Evolutionary conservation across 805 yeast genomes (phyloP), one percentile per base, ranked within the genome.

Genomic region (Candida nemodendra): DNA sequence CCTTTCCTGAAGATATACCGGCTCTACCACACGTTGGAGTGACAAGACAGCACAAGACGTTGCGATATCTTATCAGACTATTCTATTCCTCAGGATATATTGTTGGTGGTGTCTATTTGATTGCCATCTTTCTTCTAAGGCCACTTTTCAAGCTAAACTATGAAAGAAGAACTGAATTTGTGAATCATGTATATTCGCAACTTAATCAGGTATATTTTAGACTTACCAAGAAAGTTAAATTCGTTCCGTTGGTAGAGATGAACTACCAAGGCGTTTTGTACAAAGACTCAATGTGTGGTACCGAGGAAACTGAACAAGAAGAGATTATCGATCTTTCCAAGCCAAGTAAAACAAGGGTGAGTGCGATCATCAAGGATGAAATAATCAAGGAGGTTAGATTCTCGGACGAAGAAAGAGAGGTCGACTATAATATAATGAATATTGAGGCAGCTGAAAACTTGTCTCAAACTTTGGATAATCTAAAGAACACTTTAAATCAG

Each of bases 191-290:
- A 1, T 54, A 67, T 11, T 19, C 48, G 3, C 52, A 51, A 18
- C 42, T 68, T 17, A 55, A 50, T 27, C 16, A 53, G 2, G 52
- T 73, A 2, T 56, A 48, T 16, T 34, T 42, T 2, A 38, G 58
- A n/a, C 44, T 62, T 5, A 42, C 55, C 14, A 54, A 52, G 17
- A 48, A 49, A 26, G 53, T 59, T 13, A 45, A 61, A 26, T 51
- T 50, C 18, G 62, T 72, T 0, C 72, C 78, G 4, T 50, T 65
- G 3, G 64, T 72, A n/a, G 64, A 64, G 9, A 52, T 72, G 11
- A 71, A 66, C 16, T 66, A 66, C 44, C 68, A 67, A 26, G 70
- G 65, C 18, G 50, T 50, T 16, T 45, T 59, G 17, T 61, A 64
- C 34, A 58, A 64, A 12, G 72, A 67, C 47, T 58, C 68, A 9